Percentiles rank a stretch among this genome's conserved stretches.
phyloP scores from a whole-genome alignment of 352 stramenopile species.

The Phytophthora agathidicida region DNA sequence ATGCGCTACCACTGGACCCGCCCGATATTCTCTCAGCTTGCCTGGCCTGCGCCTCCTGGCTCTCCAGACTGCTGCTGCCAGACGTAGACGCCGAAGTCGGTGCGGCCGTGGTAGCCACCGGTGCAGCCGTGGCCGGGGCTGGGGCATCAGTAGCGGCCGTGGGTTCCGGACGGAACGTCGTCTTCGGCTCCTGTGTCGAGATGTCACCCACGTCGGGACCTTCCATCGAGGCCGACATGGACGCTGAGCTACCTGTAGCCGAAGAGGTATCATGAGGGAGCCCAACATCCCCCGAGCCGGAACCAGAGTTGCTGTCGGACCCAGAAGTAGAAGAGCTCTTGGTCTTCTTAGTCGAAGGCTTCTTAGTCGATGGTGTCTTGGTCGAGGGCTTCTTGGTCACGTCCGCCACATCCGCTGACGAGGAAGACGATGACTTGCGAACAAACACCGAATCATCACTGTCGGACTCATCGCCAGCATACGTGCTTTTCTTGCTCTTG shows the following conservation, averaged over 20 bases:
- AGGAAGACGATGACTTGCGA: constrained; percentile 18
- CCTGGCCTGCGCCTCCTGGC: constrained; percentile 55
- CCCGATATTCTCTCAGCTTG: constrained; percentile 43
- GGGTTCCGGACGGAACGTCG: constrained; percentile 21
- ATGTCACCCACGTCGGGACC: constrained; percentile 43
- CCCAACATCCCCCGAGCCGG: constrained; percentile 18
- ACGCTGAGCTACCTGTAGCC: constrained; percentile 5
- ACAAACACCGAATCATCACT: constrained; percentile 21
- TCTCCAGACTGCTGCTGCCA: constrained; percentile 33
- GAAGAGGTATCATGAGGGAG: constrained; percentile 4
- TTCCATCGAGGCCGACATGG: constrained; percentile 30
- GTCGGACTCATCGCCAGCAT: constrained; percentile 22
- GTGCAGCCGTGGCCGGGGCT: constrained; percentile 13
- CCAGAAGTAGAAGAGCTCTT: constrained; percentile 4
- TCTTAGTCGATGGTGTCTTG: too few relatives aligned
- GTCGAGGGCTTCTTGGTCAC: constrained; percentile 27
- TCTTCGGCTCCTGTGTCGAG: constrained; percentile 23
- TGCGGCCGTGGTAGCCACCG: constrained; percentile 7
- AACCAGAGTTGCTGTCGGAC: constrained; percentile 20
- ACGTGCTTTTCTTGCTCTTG: constrained; percentile 30
- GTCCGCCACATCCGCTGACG: constrained; percentile 16
- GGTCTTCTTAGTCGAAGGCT: constrained; percentile 29
- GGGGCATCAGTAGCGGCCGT: constrained; percentile 14
- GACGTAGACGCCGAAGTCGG: constrained; percentile 6
- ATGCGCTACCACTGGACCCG: background rate